Conservation (phyloP, 495 filamentous ascomycete genomes). For the Aspergillus baeticus region DNA sequence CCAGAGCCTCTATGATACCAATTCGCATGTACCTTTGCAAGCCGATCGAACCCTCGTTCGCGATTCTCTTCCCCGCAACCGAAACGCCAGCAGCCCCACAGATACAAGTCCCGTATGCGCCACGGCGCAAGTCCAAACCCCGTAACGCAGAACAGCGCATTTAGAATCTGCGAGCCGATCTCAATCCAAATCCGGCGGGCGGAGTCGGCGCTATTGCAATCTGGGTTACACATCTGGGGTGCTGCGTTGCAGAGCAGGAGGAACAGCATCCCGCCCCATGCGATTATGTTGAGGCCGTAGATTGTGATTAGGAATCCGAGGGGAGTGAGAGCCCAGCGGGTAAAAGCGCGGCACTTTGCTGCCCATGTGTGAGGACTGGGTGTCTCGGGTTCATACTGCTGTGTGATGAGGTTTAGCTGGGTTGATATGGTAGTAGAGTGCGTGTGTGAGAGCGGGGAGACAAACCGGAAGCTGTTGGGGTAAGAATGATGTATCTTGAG, state of each 20-base stretch:
- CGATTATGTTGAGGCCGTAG: conserved; percentile 78
- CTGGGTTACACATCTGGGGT: conserved; percentile 75
- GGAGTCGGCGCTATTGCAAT: conserved; percentile 71
- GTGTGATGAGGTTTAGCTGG: too few relatives aligned
- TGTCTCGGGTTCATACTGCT: too few relatives aligned
- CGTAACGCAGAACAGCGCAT: conserved; percentile 81
- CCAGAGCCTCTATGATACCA: background rate
- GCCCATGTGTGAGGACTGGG: background rate
- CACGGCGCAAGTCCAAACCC: conserved; percentile 83
- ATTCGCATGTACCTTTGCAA: background rate
- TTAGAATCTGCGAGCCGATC: conserved; percentile 80
- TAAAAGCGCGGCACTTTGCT: background rate
- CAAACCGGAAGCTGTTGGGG: too few relatives aligned
- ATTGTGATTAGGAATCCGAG: conserved; percentile 71
- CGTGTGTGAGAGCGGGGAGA: too few relatives aligned
- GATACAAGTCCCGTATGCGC: conserved; percentile 79
- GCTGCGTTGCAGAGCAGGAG: conserved; percentile 73
- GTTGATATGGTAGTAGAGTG: too few relatives aligned
- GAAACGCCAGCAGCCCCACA: conserved; percentile 29
- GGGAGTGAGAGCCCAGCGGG: conserved; percentile 52
- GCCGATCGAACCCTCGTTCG: background rate
- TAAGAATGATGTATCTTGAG: too few relatives aligned
- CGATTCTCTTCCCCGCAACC: background rate
- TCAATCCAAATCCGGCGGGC: conserved; percentile 80
- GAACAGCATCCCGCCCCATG: conserved; percentile 91